Evolutionary conservation across 2,329 filamentous ascomycete genomes (phyloP).

Genomic region (Sphaerulina vaccinii): DNA sequence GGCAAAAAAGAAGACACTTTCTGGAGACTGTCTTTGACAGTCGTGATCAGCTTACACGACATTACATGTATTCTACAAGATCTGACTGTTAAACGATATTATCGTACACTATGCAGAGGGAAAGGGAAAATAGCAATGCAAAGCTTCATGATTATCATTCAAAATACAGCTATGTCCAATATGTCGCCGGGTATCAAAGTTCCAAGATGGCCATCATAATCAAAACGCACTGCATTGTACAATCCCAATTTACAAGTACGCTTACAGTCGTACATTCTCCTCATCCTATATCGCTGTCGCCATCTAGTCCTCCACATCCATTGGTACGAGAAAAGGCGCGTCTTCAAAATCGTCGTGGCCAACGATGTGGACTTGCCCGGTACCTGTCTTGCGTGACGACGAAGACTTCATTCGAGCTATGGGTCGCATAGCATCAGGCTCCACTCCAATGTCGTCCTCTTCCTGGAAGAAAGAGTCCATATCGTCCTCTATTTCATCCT

Average conservation of each 20-base stretch:
- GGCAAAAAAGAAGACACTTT: too few relatives aligned
- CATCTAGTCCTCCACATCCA: conserved; percentile 17
- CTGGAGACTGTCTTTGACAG: too few relatives aligned
- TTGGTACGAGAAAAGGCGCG: conserved; percentile 56
- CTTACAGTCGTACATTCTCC: neutral
- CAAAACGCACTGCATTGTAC: neutral
- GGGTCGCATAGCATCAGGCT: conserved; percentile 9
- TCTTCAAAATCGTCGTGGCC: conserved; percentile 64
- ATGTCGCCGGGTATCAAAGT: neutral
- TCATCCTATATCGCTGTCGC: neutral
- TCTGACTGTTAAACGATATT: too few relatives aligned
- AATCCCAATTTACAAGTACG: neutral
- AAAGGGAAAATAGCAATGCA: too few relatives aligned
- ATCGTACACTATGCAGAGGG: too few relatives aligned
- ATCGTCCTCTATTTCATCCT: conserved; percentile 39
- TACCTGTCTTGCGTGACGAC: conserved; percentile 34
- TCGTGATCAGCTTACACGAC: too few relatives aligned
- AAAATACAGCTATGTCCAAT: neutral
- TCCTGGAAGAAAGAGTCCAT: conserved; percentile 38
- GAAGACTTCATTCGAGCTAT: conserved; percentile 35
- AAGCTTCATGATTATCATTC: too few relatives aligned
- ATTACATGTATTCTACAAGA: too few relatives aligned
- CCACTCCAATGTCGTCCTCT: conserved; percentile 10
- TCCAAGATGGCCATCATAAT: too few relatives aligned
- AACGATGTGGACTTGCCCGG: conserved; percentile 39